phyloP scores from a whole-genome alignment of 495 filamentous ascomycete genomes.

The Hyaloscypha hepaticicola region DNA sequence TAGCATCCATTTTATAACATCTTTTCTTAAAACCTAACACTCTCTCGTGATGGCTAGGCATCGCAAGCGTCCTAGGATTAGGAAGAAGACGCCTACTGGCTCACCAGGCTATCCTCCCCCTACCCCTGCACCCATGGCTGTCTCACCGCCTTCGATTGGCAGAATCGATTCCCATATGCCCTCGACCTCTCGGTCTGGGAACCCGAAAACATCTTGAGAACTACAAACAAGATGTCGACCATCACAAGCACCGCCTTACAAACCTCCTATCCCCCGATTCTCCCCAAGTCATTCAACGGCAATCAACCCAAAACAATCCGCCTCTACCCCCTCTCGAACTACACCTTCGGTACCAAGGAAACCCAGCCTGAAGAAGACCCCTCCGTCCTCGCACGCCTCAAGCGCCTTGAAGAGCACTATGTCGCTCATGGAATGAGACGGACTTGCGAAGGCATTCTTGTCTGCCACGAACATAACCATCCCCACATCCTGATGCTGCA shows the following conservation, averaged over 20 bases:
- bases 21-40: too few species aligned
- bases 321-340: slow-evolving; percentile 94
- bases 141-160: background rate
- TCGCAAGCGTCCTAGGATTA: too few species aligned
- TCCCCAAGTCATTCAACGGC: slow-evolving; percentile 78
- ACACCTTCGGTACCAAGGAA: slow-evolving; percentile 98
- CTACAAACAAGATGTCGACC: slow-evolving; percentile 63
- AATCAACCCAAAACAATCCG: slow-evolving; percentile 91
- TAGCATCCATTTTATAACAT: too few species aligned
- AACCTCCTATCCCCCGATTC: slow-evolving; percentile 71
- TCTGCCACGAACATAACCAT: slow-evolving; percentile 98
- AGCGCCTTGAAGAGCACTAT: slow-evolving; percentile 93
- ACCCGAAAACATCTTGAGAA: background rate
- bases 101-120: too few species aligned
- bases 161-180: background rate
- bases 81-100: too few species aligned
- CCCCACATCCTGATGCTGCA: slow-evolving; percentile 98
- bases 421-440: slow-evolving; percentile 88
- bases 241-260: slow-evolving; percentile 67
- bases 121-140: too few species aligned
- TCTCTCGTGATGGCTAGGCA: too few species aligned
- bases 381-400: slow-evolving; percentile 86
- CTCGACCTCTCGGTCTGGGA: background rate
- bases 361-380: slow-evolving; percentile 97
- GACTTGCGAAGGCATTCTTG: slow-evolving; percentile 92